Percentiles rank a stretch among this genome's conserved stretches.
phyloP scores from a whole-genome alignment of 2,329 filamentous ascomycete genomes.

The Alternaria sp. region DNA sequence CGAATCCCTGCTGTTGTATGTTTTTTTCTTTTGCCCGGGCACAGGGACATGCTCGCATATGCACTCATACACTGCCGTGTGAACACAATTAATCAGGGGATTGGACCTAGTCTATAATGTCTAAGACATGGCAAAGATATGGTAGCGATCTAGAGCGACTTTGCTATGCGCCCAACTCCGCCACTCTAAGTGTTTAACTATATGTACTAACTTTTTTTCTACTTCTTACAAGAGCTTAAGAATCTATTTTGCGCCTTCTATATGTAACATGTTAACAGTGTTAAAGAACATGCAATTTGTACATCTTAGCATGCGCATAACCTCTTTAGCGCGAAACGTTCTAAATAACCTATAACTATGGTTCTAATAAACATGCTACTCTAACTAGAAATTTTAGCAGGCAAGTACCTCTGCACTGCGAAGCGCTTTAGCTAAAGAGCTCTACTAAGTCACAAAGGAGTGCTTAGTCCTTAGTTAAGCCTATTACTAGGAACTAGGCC shows the following conservation, averaged over 20 bases:
- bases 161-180: not conserved
- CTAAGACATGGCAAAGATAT: not conserved
- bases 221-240: not conserved
- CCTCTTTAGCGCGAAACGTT: not conserved
- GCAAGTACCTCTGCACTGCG: too few species aligned
- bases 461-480: too few species aligned
- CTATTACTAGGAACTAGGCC: too few species aligned
- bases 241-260: not conserved
- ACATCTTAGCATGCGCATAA: not conserved
- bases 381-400: not conserved
- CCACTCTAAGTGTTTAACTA: not conserved
- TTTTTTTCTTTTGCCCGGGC: too few species aligned
- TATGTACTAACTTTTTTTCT: not conserved
- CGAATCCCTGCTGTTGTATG: too few species aligned
- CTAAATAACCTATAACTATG: not conserved
- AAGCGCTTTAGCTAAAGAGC: not conserved
- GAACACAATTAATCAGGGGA: not conserved
- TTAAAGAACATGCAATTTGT: not conserved
- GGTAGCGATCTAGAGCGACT: not conserved
- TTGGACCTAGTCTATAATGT: too few species aligned
- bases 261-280: not conserved
- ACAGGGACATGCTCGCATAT: not conserved
- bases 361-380: not conserved
- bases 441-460: too few species aligned
- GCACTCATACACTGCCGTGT: not conserved